Evolutionary conservation across 768 basidiomycete species (phyloP).

Genomic region (Boletus reticulatus): DNA sequence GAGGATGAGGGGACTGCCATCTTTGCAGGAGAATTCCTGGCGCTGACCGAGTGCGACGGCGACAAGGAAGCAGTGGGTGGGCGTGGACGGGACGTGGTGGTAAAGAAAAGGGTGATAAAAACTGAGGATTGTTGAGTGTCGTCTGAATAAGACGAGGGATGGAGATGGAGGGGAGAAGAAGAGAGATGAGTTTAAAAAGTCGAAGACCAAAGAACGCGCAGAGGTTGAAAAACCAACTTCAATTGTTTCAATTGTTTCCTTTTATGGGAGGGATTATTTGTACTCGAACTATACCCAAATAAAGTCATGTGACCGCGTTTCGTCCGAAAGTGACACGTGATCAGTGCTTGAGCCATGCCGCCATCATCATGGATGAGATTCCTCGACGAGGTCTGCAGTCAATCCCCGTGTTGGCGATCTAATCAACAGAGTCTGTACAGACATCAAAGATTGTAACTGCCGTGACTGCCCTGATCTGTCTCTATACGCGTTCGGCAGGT

Average conservation of each 20-base stretch:
- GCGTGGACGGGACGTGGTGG: constrained; percentile 68
- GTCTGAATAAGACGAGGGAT: constrained; percentile 18
- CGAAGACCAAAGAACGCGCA: constrained; percentile 11
- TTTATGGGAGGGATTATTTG: constrained; percentile 25
- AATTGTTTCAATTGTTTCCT: constrained; percentile 27
- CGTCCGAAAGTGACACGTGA: constrained; percentile 14
- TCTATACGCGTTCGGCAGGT: constrained; percentile 63
- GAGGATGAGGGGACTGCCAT: constrained; percentile 90
- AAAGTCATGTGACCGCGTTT: constrained; percentile 32
- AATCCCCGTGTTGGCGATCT: neutral
- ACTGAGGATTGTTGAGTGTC: neutral
- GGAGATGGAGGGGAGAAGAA: constrained; percentile 17
- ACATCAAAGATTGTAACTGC: constrained; percentile 55
- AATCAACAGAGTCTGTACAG: constrained; percentile 34
- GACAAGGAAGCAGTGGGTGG: constrained; percentile 71
- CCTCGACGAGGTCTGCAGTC: constrained; percentile 30
- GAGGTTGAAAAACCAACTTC: constrained; percentile 30
- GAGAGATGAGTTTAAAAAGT: neutral
- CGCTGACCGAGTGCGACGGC: constrained; percentile 61
- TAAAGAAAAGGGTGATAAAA: constrained; percentile 22
- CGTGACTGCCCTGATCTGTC: constrained; percentile 46
- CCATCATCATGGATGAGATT: constrained; percentile 27
- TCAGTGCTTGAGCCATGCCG: neutral
- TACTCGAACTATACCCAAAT: constrained; percentile 29
- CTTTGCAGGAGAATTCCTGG: constrained; percentile 45